Evolutionary conservation across 106 monocot species (phyloP).

Genomic region (Amphibolis antarctica): DNA sequence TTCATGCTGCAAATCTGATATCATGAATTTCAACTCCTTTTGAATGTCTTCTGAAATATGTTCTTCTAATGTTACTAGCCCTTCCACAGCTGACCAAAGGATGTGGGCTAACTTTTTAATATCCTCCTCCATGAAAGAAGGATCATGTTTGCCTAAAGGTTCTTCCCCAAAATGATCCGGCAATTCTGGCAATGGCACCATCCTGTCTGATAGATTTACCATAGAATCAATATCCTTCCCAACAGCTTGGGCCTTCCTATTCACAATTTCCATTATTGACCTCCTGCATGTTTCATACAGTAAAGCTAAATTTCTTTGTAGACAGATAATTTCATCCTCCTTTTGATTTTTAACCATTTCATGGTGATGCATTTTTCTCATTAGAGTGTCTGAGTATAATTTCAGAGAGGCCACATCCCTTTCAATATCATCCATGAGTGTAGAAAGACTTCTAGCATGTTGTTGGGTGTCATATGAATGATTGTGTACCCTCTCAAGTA

Average conservation of each 20-base stretch:
- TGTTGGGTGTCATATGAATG: constrained; percentile 37
- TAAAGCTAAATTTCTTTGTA: constrained; percentile 33
- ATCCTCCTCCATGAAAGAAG: constrained; percentile 23
- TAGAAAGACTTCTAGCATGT: constrained; percentile 17
- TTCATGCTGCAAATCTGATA: constrained; percentile 61
- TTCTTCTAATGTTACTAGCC: constrained; percentile 11
- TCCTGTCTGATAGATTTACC: constrained; percentile 4
- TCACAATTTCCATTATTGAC: constrained; percentile 41
- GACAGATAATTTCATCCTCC: constrained; percentile 36
- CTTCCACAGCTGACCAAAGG: constrained; percentile 35
- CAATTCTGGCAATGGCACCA: constrained; percentile 4
- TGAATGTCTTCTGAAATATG: constrained; percentile 23
- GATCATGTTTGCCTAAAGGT: constrained; percentile 7
- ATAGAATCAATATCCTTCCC: constrained; percentile 12
- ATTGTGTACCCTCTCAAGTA: constrained; percentile 35
- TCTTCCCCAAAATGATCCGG: constrained; percentile 12
- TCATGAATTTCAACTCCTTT: constrained; percentile 38
- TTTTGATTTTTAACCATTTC: constrained; percentile 37
- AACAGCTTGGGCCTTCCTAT: constrained; percentile 22
- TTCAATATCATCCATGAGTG: constrained; percentile 28
- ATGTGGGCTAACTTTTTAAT: constrained; percentile 34
- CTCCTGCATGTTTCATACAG: constrained; percentile 62
- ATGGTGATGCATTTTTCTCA: constrained; percentile 19
- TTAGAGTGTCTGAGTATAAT: constrained; percentile 37
- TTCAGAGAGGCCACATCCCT: constrained; percentile 26